A percentile compares a stretch with the other conserved stretches of the same genome.
Evolutionary conservation across 129 eudicot species (phyloP).

Genomic region (Flaveria trinervia): DNA sequence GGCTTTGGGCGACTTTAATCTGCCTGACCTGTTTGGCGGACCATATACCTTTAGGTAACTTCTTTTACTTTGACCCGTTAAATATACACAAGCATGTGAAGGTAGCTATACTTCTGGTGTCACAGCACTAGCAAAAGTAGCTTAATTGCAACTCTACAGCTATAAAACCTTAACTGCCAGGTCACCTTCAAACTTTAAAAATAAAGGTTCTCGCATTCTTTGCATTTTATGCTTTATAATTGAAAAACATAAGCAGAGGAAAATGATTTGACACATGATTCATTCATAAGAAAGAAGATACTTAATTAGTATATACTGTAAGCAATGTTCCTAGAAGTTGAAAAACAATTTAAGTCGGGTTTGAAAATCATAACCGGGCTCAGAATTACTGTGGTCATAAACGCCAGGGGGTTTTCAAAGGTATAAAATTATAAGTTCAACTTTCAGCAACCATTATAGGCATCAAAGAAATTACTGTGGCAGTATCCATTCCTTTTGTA

Average conservation of each 20-base stretch:
- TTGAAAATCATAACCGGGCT: background rate
- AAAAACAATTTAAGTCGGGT: background rate
- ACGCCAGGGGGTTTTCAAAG: background rate
- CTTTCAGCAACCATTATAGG: background rate
- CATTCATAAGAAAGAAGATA: background rate
- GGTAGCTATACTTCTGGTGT: background rate
- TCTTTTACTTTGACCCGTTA: background rate
- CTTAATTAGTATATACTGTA: background rate
- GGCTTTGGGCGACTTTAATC: background rate
- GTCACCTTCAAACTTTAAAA: constrained; percentile 1
- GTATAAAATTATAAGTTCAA: background rate
- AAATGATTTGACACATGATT: background rate
- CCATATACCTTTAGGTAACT: background rate
- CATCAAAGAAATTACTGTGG: background rate
- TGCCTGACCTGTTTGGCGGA: too few relatives aligned
- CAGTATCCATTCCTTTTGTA: background rate
- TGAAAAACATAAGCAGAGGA: background rate
- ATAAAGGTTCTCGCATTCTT: background rate
- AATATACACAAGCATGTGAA: background rate
- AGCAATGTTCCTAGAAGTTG: background rate
- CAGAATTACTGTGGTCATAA: too few relatives aligned
- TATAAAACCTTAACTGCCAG: background rate
- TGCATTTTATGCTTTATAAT: constrained; percentile 2
- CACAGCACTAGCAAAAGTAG: background rate
- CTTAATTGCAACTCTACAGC: background rate